Evolutionary conservation across 768 basidiomycete species (phyloP).

Genomic region (Naganishia kalamii): DNA sequence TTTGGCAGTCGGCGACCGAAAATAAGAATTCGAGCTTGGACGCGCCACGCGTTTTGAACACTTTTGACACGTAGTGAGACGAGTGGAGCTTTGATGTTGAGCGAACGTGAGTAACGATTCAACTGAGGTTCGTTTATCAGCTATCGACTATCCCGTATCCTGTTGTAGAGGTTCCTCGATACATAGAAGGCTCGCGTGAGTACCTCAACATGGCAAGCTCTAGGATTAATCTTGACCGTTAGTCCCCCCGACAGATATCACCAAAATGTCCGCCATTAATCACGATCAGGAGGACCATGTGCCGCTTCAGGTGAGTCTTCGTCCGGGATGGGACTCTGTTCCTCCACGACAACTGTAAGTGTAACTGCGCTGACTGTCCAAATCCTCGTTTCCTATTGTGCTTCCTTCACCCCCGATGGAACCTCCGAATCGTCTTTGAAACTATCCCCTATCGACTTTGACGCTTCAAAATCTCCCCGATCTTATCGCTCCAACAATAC

Average conservation of each 20-base stretch:
- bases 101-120: too few species aligned
- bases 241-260: not conserved
- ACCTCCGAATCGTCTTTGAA: not conserved
- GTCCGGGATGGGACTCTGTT: not conserved
- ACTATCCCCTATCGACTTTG: not conserved
- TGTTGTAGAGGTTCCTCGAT: too few species aligned
- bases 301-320: conserved; percentile 8
- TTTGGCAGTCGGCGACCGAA: too few species aligned
- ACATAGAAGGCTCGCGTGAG: too few species aligned
- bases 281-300: not conserved
- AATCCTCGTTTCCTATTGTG: not conserved
- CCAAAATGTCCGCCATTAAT: conserved; percentile 3
- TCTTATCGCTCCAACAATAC: not conserved
- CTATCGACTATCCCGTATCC: too few species aligned
- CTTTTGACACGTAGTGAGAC: too few species aligned
- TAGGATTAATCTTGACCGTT: too few species aligned
- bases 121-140: too few species aligned
- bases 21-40: too few species aligned
- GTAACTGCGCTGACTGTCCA: not conserved
- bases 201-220: too few species aligned
- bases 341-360: not conserved
- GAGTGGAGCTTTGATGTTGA: too few species aligned
- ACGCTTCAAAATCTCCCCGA: not conserved
- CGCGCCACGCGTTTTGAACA: too few species aligned
- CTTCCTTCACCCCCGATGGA: not conserved